Evolutionary conservation across 805 yeast species (phyloP), one percentile per base, ranked within the genome.

Genomic region (Suhomyces sp.): DNA sequence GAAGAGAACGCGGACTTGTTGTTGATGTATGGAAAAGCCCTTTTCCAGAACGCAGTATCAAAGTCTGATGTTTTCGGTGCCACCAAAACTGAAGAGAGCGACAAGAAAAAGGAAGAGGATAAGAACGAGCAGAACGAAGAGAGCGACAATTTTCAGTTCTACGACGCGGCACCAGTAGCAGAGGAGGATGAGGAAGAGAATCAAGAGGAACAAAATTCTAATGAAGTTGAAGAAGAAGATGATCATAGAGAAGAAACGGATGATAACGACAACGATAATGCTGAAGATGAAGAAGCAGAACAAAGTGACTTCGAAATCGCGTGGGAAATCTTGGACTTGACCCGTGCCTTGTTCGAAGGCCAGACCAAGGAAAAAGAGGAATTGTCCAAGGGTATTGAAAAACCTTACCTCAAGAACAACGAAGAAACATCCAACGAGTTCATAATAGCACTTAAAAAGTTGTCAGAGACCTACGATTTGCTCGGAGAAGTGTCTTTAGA

Each of bases 401-500:
- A 29, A 6, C 79, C 79, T 13, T 71, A 63, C 52, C 59, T 73
- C 37, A 52, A 62, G 33, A 46, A 67, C 6, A 70, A 70, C 51
- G 60, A 59, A 39, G 68, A 66, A 51, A 62, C 75, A 2, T 47
- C 57, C 6, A 67, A 75, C 49, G 69, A 71, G 17, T 66, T 62
- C 29, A 65, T 75, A 12, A 64, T 61, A 25, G 56, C 77, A 22
- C 70, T 77, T 51, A 73, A 76, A 59, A 87, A 83, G 56, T 71
- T 91, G 20, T 83, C 92, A 0, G 92, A 89, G 51, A 80, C 85
- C 1, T 87, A 84, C 64, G 92, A 87, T 61, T 68, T 92, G 9
- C 74, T 91, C 15, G 98, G 98, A 29, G 97, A 93, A 64, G 87
- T 92, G 8, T 86, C 96, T 0, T 74, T 92, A 43, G 99, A 93